Evolutionary conservation across 1,139 yeast genomes (phyloP).

Genomic region (Scheffersomyces lignicola): DNA sequence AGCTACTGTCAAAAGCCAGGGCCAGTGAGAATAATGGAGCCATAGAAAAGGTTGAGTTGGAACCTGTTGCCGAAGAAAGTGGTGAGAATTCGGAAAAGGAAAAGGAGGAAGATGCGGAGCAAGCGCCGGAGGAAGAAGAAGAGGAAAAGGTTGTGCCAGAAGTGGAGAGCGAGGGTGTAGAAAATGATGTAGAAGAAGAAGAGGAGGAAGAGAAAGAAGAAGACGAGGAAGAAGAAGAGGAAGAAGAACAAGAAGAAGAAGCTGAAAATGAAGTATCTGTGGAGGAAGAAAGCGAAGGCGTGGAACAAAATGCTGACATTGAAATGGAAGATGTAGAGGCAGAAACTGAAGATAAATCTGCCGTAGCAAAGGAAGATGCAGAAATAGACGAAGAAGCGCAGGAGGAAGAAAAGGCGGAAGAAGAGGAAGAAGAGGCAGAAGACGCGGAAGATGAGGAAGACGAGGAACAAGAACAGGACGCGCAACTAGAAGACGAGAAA

Average conservation of each 20-base stretch:
- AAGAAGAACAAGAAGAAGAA: conserved; percentile 2
- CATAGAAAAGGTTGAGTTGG: conserved; percentile 6
- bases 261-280: background rate
- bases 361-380: conserved; percentile 10
- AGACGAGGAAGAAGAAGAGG: conserved; percentile 1
- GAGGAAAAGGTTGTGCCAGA: conserved; percentile 2
- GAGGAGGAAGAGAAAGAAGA: conserved; percentile 3
- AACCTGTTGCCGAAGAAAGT: conserved; percentile 2
- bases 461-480: conserved; percentile 7
- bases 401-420: conserved; percentile 7
- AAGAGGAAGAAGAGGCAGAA: conserved; percentile 6
- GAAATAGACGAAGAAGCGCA: conserved; percentile 9
- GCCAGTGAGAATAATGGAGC: conserved; percentile 4
- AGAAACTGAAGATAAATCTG: conserved; percentile 8
- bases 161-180: conserved; percentile 1
- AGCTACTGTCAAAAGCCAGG: conserved; percentile 9
- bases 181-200: conserved; percentile 1
- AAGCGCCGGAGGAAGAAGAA: conserved; percentile 4
- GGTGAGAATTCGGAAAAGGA: conserved; percentile 2
- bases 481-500: conserved; percentile 8
- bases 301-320: too few relatives aligned
- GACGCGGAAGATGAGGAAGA: conserved; percentile 7
- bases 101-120: conserved; percentile 4
- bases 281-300: too few relatives aligned
- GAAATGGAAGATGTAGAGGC: conserved; percentile 4